A percentile compares a stretch with the other conserved stretches of the same genome.
Conservation (phyloP, 1,284 basidiomycete genomes). For the Gymnopus androsaceus region DNA sequence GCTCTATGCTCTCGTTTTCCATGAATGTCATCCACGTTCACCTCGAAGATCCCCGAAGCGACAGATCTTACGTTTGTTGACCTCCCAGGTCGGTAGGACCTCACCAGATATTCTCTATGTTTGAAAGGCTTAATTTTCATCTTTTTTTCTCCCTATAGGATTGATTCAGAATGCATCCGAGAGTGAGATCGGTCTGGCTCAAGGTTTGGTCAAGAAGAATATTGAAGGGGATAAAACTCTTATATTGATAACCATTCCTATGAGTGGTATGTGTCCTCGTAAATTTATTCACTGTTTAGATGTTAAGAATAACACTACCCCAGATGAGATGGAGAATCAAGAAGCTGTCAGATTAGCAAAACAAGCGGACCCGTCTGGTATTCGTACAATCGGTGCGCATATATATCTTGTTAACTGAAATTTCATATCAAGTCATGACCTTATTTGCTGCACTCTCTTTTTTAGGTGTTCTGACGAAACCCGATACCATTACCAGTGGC, state of each 20-base stretch:
- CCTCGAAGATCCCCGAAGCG: conserved; percentile 38
- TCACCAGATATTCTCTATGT: not conserved
- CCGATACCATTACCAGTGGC: conserved; percentile 52
- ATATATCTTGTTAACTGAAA: not conserved
- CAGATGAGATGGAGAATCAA: conserved; percentile 71
- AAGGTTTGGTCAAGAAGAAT: conserved; percentile 45
- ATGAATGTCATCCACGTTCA: conserved; percentile 51
- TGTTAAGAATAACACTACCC: not conserved
- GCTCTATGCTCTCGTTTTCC: conserved; percentile 49
- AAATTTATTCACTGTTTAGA: not conserved
- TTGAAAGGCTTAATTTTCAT: conserved; percentile 5
- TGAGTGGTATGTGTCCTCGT: conserved; percentile 52
- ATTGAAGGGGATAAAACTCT: conserved; percentile 49
- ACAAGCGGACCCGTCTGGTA: conserved; percentile 50
- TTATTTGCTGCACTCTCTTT: not conserved
- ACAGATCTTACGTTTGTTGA: conserved; percentile 57
- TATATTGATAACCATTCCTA: conserved; percentile 62
- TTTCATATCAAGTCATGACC: not conserved
- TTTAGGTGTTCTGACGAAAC: conserved; percentile 67
- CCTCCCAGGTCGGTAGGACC: conserved; percentile 42
- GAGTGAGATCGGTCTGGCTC: conserved; percentile 46
- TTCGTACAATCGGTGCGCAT: conserved; percentile 58
- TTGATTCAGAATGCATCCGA: conserved; percentile 55
- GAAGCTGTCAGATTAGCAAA: conserved; percentile 54
- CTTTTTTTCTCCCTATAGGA: conserved; percentile 33